Conservation (phyloP, 805 yeast genomes). For the Wickerhamiella brachini region DNA sequence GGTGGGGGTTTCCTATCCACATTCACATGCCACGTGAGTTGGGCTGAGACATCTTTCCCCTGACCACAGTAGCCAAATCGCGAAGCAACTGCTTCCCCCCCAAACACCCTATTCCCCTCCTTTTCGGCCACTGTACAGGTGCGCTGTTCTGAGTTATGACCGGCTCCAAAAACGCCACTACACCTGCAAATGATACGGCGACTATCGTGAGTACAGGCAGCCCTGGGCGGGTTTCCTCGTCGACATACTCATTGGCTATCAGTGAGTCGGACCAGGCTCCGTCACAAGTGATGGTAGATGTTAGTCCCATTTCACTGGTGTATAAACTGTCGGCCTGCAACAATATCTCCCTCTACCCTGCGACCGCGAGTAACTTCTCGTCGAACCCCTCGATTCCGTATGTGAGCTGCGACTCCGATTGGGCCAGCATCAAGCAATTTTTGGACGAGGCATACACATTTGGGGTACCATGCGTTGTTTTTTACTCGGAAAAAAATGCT, state of each 20-base stretch:
- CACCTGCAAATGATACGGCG: not conserved
- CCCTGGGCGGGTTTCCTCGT: not conserved
- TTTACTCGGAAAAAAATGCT: conserved; percentile 2
- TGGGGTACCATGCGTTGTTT: conserved; percentile 3
- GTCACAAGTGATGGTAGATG: not conserved
- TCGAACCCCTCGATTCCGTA: not conserved
- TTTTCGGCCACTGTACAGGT: no score
- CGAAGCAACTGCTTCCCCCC: not conserved
- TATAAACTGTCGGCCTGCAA: not conserved
- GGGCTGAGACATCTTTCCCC: not conserved
- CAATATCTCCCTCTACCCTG: not conserved
- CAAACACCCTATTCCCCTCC: not conserved
- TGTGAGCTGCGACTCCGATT: conserved; percentile 5
- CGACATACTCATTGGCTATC: conserved; percentile 1
- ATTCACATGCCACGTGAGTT: not conserved
- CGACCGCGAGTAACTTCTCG: not conserved
- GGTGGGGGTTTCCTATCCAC: not conserved
- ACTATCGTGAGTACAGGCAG: not conserved
- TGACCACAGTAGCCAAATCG: not conserved
- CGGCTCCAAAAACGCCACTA: not conserved
- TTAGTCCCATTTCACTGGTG: not conserved
- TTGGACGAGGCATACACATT: not conserved
- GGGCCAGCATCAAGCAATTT: not conserved
- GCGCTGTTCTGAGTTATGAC: not conserved
- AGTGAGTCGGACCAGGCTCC: not conserved